Conservation (phyloP, 306 rosid species). For the Sesbania bispinosa region DNA sequence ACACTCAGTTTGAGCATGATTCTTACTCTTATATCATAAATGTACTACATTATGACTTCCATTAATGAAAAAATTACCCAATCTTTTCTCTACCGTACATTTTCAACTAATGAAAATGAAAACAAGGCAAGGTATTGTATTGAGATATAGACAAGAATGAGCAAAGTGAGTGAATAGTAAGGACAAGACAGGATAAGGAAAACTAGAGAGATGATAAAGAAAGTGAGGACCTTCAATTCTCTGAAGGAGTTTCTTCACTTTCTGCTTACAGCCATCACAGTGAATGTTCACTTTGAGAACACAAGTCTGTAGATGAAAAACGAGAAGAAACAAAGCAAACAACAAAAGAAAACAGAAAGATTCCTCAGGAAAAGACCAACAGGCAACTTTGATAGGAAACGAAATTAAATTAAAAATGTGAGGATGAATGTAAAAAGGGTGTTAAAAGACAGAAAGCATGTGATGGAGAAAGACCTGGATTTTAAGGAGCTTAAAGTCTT, state of each 20-base stretch:
- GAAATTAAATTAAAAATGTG: neutral
- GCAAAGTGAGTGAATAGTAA: conserved; percentile 23
- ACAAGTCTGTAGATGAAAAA: conserved; percentile 62
- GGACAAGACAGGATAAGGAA: conserved; percentile 12
- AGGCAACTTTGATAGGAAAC: conserved; percentile 26
- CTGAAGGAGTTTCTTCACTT: conserved; percentile 95
- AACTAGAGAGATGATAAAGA: conserved; percentile 1
- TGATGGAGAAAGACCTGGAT: conserved; percentile 74
- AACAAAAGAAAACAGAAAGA: conserved; percentile 37
- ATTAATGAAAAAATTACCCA: neutral
- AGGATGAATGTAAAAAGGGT: neutral
- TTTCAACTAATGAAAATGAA: neutral
- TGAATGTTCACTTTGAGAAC: conserved; percentile 88
- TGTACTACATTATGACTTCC: neutral
- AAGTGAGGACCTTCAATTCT: conserved; percentile 80
- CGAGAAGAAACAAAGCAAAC: conserved; percentile 28
- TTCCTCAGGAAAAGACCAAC: too few species aligned
- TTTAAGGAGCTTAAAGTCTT: conserved; percentile 92
- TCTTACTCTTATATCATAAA: neutral
- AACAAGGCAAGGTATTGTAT: neutral
- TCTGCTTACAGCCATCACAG: conserved; percentile 99
- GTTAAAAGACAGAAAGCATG: conserved; percentile 30
- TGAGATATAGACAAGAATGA: conserved; percentile 7
- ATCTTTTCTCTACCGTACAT: neutral
- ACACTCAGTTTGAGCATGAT: neutral